Conservation (phyloP, 1,139 yeast genomes). For the Scheffersomyces parashehatae region DNA sequence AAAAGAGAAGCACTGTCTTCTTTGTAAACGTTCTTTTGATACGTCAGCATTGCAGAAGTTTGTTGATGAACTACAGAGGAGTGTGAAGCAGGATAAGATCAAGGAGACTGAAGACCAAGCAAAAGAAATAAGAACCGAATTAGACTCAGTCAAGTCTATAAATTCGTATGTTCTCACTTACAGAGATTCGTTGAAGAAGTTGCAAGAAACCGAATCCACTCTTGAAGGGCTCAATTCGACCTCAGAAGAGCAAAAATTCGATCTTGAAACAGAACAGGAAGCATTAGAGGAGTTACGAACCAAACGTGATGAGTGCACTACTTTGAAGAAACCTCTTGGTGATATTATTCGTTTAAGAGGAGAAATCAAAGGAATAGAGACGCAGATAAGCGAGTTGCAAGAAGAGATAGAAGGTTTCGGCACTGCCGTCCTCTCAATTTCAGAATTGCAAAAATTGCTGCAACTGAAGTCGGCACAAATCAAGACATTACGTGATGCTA, state of each 20-base stretch:
- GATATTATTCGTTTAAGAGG: slow-evolving; percentile 37
- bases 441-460: slow-evolving; percentile 56
- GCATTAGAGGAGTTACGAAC: slow-evolving; percentile 12
- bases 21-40: slow-evolving; percentile 66
- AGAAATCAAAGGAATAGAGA: slow-evolving; percentile 35
- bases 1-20: slow-evolving; percentile 54
- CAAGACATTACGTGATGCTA: slow-evolving; percentile 44
- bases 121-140: slow-evolving; percentile 29
- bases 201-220: slow-evolving; percentile 5
- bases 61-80: slow-evolving; percentile 32
- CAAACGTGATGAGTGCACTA: slow-evolving; percentile 11
- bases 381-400: slow-evolving; percentile 35
- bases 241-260: slow-evolving; percentile 10
- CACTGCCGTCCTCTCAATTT: slow-evolving; percentile 31
- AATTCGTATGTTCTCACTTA: slow-evolving; percentile 28
- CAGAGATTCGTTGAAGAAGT: slow-evolving; percentile 18
- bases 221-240: slow-evolving; percentile 14
- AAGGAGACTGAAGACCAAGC: slow-evolving; percentile 40
- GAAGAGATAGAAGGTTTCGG: slow-evolving; percentile 41
- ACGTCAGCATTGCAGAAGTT: slow-evolving; percentile 35
- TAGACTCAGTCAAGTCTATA: slow-evolving; percentile 26
- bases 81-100: slow-evolving; percentile 36
- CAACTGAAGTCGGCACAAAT: slow-evolving; percentile 41
- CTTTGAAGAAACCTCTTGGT: slow-evolving; percentile 28
- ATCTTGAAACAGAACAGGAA: slow-evolving; percentile 8